phyloP scores from a whole-genome alignment of 1,139 yeast genomes.

The Kodamaea arcana region DNA sequence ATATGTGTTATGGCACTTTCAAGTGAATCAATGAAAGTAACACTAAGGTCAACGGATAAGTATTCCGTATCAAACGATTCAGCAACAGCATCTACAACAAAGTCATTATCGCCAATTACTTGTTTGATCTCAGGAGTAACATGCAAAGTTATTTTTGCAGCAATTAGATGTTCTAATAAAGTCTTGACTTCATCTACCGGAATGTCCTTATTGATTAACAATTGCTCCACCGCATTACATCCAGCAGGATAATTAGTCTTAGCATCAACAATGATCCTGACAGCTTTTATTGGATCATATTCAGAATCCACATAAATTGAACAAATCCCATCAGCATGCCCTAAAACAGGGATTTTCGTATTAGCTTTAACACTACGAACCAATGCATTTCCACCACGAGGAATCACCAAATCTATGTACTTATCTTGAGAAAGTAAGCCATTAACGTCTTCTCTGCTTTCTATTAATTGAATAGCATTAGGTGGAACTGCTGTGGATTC shows the following conservation, averaged over 20 bases:
- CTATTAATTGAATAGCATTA: slow-evolving; percentile 79
- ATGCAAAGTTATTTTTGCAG: slow-evolving; percentile 71
- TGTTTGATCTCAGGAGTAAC: slow-evolving; percentile 50
- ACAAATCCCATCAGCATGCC: slow-evolving; percentile 98
- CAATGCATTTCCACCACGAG: slow-evolving; percentile 91
- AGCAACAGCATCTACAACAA: slow-evolving; percentile 22
- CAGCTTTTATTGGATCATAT: slow-evolving; percentile 75
- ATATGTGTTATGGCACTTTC: slow-evolving; percentile 78
- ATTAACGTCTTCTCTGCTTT: slow-evolving; percentile 85
- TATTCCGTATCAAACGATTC: slow-evolving; percentile 80
- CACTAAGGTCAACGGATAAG: slow-evolving; percentile 76
- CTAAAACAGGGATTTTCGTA: slow-evolving; percentile 94
- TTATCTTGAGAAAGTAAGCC: slow-evolving; percentile 80
- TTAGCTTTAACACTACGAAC: slow-evolving; percentile 79
- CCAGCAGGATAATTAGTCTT: slow-evolving; percentile 98
- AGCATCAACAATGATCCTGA: slow-evolving; percentile 71
- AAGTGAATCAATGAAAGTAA: slow-evolving; percentile 54
- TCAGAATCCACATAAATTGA: slow-evolving; percentile 75
- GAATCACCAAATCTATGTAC: slow-evolving; percentile 91
- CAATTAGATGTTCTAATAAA: slow-evolving; percentile 47
- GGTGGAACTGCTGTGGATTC: slow-evolving; percentile 63
- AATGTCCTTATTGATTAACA: slow-evolving; percentile 62
- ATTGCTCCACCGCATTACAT: slow-evolving; percentile 92
- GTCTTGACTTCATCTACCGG: slow-evolving; percentile 34
- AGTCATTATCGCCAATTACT: slow-evolving; percentile 15